Evolutionary conservation across 345 rosid genomes (phyloP), one percentile per base, ranked within the genome.

Genomic region (Pugionium dolabratum): DNA sequence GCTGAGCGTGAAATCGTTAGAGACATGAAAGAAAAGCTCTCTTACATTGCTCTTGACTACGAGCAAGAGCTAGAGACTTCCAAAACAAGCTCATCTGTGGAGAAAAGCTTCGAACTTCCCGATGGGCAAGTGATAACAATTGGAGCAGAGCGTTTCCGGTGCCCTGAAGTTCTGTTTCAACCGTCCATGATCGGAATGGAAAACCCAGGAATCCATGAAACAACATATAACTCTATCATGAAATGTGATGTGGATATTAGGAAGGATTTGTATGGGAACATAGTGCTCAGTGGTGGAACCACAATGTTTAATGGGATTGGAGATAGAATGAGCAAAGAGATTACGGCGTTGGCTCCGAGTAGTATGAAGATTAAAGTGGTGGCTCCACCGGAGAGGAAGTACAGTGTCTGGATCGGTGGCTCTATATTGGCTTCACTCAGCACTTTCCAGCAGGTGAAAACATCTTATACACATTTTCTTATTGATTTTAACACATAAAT

Each of bases 361-460:
- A 18, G 18, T 18, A 18, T 18, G 18, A 18, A 18, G 18, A 18
- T 18, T 18, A 18, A 18, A 84, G 90, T 85, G 34, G 90, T 85
- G 43, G 90, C 90, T 66, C 90, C 90, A 45, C 87, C 90, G 0
- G 90, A 85, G 73, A 83, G 90, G 82, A 85, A 85, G 69, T 85
- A 81, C 48, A 83, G 86, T 75, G 90, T 85, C 11, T 85, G 90
- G 18, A 18, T 18, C 0, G 90, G 90, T 36, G 90, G 90, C 27
- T 85, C 90, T 50, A 85, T 85, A 66, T 73, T 85, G 72, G 90
- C 90, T 68, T 85, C 90, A 43, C 87, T 85, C 54, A 83, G 90
- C 62, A 85, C 87, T 67, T 85, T 83, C 81, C 90, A 83, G 71
- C 90, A 85, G 85, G 86, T 84, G 26, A 55, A 54, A n/a, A 10